phyloP scores from a whole-genome alignment of 228 moss, liverwort and hornwort genomes.

The Sphagnum magellanicum region DNA sequence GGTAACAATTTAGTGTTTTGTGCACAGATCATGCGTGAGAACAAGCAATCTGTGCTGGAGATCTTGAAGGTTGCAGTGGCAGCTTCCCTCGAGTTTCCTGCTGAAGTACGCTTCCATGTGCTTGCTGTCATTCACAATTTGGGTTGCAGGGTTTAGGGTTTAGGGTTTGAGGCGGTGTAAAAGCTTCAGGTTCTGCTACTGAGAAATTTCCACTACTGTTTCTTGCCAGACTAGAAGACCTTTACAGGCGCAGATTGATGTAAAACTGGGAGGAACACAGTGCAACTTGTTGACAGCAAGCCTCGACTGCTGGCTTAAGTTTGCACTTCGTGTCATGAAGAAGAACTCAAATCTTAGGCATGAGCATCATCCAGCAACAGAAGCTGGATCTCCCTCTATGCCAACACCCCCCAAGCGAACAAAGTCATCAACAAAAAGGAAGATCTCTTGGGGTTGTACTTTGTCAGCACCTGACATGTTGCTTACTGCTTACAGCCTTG shows the following conservation, averaged over 20 bases:
- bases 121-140: too few species aligned
- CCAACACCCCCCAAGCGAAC: slow-evolving; percentile 16
- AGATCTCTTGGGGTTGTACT: slow-evolving; percentile 78
- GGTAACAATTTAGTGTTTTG: background rate
- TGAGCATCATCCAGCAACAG: background rate
- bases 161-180: too few species aligned
- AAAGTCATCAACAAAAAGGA: slow-evolving; percentile 37
- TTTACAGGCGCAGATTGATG: slow-evolving; percentile 71
- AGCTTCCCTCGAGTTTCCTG: slow-evolving; percentile 63
- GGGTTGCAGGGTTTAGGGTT: too few species aligned
- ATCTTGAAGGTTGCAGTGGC: slow-evolving; percentile 66
- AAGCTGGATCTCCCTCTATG: slow-evolving; percentile 15
- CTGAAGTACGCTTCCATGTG: slow-evolving; percentile 20
- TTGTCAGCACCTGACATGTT: slow-evolving; percentile 80
- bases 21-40: slow-evolving; percentile 60
- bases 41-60: slow-evolving; percentile 64
- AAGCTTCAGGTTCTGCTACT: too few species aligned
- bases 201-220: too few species aligned
- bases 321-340: slow-evolving; percentile 49
- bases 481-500: slow-evolving; percentile 55
- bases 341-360: slow-evolving; percentile 13
- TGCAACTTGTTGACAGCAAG: slow-evolving; percentile 69
- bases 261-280: slow-evolving; percentile 70
- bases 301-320: slow-evolving; percentile 77
- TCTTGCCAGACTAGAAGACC: slow-evolving; percentile 31